Evolutionary conservation across 441 rosid genomes (phyloP).

Genomic region (Isatis lusitanica): DNA sequence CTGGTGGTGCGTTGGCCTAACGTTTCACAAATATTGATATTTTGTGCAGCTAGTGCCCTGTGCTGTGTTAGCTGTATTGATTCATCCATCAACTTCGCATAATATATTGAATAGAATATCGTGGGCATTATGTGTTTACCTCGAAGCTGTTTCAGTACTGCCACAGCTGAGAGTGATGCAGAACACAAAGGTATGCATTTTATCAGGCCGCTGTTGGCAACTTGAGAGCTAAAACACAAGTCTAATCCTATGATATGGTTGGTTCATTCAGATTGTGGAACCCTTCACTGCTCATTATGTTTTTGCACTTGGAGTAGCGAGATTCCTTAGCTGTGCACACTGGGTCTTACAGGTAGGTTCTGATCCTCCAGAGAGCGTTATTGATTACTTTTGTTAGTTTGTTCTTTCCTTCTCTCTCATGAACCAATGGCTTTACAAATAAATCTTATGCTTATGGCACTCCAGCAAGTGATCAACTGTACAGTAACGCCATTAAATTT

Average conservation of each 20-base stretch:
- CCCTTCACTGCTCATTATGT: constrained; percentile 99
- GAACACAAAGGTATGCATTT: constrained; percentile 77
- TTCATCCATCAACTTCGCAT: constrained; percentile 94
- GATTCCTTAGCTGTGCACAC: constrained; percentile 95
- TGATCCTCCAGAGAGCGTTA: no score
- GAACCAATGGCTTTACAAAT: no score
- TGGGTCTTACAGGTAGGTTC: constrained; percentile 94
- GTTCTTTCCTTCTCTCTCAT: not conserved
- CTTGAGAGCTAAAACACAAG: not conserved
- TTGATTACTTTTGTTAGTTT: not conserved
- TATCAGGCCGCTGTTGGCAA: not conserved
- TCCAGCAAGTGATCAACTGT: no score
- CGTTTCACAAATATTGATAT: not conserved
- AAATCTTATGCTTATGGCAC: no score
- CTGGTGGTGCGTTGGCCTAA: not conserved
- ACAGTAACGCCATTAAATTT: no score
- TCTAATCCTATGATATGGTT: constrained; percentile 15
- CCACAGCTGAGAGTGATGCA: constrained; percentile 97
- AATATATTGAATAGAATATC: constrained; percentile 64
- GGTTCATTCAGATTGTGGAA: constrained; percentile 75
- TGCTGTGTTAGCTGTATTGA: constrained; percentile 63
- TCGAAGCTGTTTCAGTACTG: constrained; percentile 93
- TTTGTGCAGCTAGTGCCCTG: constrained; percentile 72
- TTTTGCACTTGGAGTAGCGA: constrained; percentile 95
- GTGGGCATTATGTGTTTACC: constrained; percentile 92